Evolutionary conservation across 164 flowering plant genomes (phyloP).

Genomic region (Brasenia schreberi): DNA sequence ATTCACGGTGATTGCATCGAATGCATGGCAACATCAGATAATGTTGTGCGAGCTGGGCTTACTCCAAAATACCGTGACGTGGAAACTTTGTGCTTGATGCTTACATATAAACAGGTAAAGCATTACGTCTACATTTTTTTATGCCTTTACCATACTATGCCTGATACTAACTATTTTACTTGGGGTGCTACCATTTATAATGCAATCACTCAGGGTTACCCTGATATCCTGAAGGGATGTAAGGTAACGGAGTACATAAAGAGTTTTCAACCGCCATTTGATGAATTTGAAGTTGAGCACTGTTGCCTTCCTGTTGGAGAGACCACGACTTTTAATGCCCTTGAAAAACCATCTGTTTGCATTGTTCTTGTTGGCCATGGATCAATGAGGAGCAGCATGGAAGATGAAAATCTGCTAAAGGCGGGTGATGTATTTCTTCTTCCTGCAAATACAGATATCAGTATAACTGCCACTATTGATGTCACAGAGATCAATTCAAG

Average conservation of each 20-base stretch:
- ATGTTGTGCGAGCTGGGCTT: slow-evolving; percentile 96
- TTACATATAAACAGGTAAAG: slow-evolving; percentile 75
- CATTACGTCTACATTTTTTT: no score
- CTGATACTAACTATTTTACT: not conserved
- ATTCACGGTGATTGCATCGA: slow-evolving; percentile 77
- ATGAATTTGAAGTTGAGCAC: slow-evolving; percentile 86
- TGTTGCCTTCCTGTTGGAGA: slow-evolving; percentile 43
- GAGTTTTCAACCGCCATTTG: slow-evolving; percentile 71
- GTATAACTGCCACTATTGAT: slow-evolving; percentile 15
- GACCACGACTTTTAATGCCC: slow-evolving; percentile 40
- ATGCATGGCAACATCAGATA: slow-evolving; percentile 96
- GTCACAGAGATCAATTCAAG: not conserved
- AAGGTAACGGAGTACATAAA: slow-evolving; percentile 31
- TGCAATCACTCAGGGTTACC: slow-evolving; percentile 46
- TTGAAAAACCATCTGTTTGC: slow-evolving; percentile 64
- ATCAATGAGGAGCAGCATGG: slow-evolving; percentile 15
- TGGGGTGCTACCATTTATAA: not conserved
- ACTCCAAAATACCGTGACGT: slow-evolving; percentile 81
- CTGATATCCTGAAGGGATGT: slow-evolving; percentile 61
- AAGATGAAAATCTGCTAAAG: slow-evolving; percentile 10
- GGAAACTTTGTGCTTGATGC: slow-evolving; percentile 78
- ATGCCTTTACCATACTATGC: no score
- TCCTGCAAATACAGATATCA: slow-evolving; percentile 43
- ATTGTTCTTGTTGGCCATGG: slow-evolving; percentile 53
- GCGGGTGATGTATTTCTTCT: slow-evolving; percentile 66